Percentiles rank a stretch among this genome's conserved stretches.
These are phyloP conservation scores for Dothistroma septosporum DNA, from an alignment of 2,329 filamentous ascomycete species.

Conservation along the genomic window DNA sequence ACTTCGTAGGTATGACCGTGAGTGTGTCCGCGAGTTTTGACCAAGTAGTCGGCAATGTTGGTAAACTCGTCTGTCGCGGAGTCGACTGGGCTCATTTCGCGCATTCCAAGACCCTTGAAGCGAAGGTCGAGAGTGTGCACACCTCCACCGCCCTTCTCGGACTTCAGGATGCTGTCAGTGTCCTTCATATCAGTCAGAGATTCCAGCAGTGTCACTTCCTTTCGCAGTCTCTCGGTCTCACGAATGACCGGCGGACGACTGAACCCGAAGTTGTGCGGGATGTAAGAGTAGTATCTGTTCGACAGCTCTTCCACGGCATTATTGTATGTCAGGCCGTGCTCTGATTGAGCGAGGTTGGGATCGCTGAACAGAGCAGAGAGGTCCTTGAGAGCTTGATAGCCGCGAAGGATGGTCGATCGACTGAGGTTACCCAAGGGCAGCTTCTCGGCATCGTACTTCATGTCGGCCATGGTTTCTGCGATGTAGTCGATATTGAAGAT, in stretches of 20 bases:
- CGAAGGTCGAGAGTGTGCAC: slow-evolving; percentile 64
- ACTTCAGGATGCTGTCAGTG: slow-evolving; percentile 71
- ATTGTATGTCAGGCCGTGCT: slow-evolving; percentile 19
- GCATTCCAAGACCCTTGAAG: slow-evolving; percentile 65
- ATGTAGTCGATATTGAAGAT: slow-evolving; percentile 81
- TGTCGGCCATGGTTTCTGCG: slow-evolving; percentile 48
- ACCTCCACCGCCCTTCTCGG: slow-evolving; percentile 42
- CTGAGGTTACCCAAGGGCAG: slow-evolving; percentile 80
- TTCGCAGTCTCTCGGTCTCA: slow-evolving; percentile 57
- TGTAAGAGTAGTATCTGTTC: slow-evolving; percentile 74
- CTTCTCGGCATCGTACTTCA: slow-evolving; percentile 72
- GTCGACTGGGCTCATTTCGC: slow-evolving; percentile 71
- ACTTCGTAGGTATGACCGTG: slow-evolving; percentile 61
- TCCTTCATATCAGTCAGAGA: slow-evolving; percentile 82
- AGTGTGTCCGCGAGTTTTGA: slow-evolving; percentile 61
- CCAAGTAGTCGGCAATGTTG: slow-evolving; percentile 63
- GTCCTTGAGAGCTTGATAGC: slow-evolving; percentile 73
- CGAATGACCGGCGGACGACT: slow-evolving; percentile 66
- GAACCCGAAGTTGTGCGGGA: slow-evolving; percentile 77
- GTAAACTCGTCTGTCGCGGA: slow-evolving; percentile 58
- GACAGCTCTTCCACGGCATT: slow-evolving; percentile 60
- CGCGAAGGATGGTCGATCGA: slow-evolving; percentile 68
- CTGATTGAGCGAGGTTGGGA: slow-evolving; percentile 46
- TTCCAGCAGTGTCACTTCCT: slow-evolving; percentile 74
- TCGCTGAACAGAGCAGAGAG: slow-evolving; percentile 64